Base-by-base conservation (phyloP, 1,284 basidiomycete genomes). In the Leucoagaricus sp. region DNA sequence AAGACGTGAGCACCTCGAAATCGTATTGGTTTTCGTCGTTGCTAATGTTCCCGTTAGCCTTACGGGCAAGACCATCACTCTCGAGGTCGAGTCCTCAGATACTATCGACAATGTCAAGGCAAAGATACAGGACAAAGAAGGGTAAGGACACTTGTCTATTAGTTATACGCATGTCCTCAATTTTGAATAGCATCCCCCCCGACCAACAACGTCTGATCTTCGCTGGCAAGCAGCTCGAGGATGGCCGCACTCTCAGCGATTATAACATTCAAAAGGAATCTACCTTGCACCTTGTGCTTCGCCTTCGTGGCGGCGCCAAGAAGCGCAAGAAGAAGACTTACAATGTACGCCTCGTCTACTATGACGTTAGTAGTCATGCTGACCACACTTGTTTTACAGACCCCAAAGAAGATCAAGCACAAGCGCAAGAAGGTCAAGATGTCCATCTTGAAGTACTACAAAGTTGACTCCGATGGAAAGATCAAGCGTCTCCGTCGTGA, bases 271-370 rank as follows among this genome's bases (percentile, higher is more conserved):
- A 78, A 65, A 78, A 77, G 71, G 76, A 79, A 67, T 79, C 75
- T 36, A 99, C 96, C 57, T 90, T 99, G 61, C 96, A 99, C 77
- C 78, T 98, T 62, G 96, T 99, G 61, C 87, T 98, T 66, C 88
- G 92, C 71, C 91, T 96, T 51, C 94, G 94, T 79, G 94, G 94
- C 83, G 95, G 94, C 84, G 94, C 89, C 66, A 96, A 96, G 92
- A 98, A 98, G 89, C 88, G 96, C 76, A 99, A 99, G 89, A 99
- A 98, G 87, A 98, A 98, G 89, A 95, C 93, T 58, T 97, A 97
- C 92, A 94, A 85, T 75, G 89, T 89, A 38, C 15, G 85, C 75
- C 4, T 23, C 3, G 38, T 23, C 2, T 45, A 34, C 42, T 45
- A 42, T 40, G 4, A 23, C 17, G 26, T 34, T 31, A 21, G 6